These are phyloP conservation scores for Penicillium hordei DNA, from an alignment of 2,329 filamentous ascomycete genomes.

Conservation along the genomic window DNA sequence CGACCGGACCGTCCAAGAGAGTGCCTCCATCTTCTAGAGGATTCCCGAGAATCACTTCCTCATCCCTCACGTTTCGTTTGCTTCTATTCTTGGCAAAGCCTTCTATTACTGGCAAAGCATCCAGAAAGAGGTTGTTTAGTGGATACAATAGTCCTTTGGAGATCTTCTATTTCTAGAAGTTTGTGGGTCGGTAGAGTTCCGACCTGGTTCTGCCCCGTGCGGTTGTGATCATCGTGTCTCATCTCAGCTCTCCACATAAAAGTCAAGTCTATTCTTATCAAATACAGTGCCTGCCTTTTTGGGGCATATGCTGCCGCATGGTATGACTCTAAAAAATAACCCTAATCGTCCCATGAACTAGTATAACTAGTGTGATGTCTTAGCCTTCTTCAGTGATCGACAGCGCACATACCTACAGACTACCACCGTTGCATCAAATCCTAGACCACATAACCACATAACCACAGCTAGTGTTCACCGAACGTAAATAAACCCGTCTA, in stretches of 20 bases:
- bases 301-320: background rate
- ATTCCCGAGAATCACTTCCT: background rate
- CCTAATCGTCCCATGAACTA: background rate
- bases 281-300: background rate
- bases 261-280: constrained; percentile 3
- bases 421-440: constrained; percentile 4
- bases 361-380: background rate
- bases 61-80: background rate
- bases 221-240: background rate
- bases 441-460: background rate
- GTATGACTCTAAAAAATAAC: background rate
- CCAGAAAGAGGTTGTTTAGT: background rate
- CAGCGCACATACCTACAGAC: background rate
- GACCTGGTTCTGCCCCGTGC: background rate
- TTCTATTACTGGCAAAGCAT: background rate
- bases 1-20: constrained; percentile 31
- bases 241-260: constrained; percentile 4
- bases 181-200: background rate
- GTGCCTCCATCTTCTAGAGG: constrained; percentile 24
- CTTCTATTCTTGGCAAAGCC: background rate
- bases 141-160: background rate
- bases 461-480: background rate
- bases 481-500: background rate
- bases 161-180: background rate
- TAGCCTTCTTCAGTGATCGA: background rate